Evolutionary conservation across 805 yeast species (phyloP).

Genomic region (Candida methanosorbosa): DNA sequence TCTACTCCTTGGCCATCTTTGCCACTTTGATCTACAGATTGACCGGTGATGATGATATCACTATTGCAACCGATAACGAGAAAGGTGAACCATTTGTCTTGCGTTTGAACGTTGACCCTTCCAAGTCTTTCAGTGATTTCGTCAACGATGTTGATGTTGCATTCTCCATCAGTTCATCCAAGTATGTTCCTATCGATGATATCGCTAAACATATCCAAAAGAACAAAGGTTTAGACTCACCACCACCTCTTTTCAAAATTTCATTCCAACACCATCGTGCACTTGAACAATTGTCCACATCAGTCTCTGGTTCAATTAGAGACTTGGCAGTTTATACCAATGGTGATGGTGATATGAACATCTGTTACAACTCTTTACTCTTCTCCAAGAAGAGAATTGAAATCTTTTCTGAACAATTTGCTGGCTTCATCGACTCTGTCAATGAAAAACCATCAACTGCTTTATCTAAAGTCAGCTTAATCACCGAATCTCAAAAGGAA

Average conservation of each 20-base stretch:
- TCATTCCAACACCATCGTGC: constrained; percentile 41
- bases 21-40: constrained; percentile 66
- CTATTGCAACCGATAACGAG: constrained; percentile 61
- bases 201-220: constrained; percentile 44
- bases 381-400: constrained; percentile 63
- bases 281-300: constrained; percentile 33
- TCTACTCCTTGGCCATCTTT: constrained; percentile 54
- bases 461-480: constrained; percentile 56
- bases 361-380: constrained; percentile 68
- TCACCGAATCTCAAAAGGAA: constrained; percentile 55
- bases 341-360: constrained; percentile 26
- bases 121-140: constrained; percentile 45
- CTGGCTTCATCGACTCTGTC: constrained; percentile 37
- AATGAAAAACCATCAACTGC: constrained; percentile 26
- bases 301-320: constrained; percentile 46
- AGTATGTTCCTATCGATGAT: constrained; percentile 43
- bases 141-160: constrained; percentile 34
- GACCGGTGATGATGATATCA: constrained; percentile 92
- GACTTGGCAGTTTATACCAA: constrained; percentile 52
- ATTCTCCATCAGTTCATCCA: constrained; percentile 23
- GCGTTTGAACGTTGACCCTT: constrained; percentile 52
- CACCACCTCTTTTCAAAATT: constrained; percentile 57
- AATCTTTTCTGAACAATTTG: constrained; percentile 65
- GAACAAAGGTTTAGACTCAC: constrained; percentile 40
- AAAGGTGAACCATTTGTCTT: constrained; percentile 42